Base-by-base conservation (phyloP, 1,284 basidiomycete genomes). In the Malassezia arunalokei region DNA sequence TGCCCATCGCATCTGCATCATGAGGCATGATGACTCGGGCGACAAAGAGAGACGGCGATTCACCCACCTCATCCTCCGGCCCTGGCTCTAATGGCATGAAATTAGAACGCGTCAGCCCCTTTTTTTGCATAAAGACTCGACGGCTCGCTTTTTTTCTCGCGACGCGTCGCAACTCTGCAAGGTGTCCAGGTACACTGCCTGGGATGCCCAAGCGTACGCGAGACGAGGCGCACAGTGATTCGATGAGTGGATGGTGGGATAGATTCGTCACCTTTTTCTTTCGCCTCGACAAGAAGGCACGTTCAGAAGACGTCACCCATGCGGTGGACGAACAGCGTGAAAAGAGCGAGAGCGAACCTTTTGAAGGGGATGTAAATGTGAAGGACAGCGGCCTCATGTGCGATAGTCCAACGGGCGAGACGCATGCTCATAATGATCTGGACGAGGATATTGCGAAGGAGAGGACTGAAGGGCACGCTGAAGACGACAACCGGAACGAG, bases 171-270 rank as follows among this genome's bases (percentile, higher is more conserved):
- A 31, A 24, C 20, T 24, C 17, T 35, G 35, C 33, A 17, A 32
- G 47, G 47, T 41, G 32, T 20, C 47, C 31, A 41, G 30, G 47
- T 17, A 15, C 40, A n/a, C 17, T 20, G 35, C 44, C 44, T 47
- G 44, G 44, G 33, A 47, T 47, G 44, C 44, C 44, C 17, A 47
- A 47, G 44, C 44, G 44, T 20, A 24, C n/a, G 27, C 32, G 35
- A 38, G 44, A 15, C 30, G 44, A 20, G 37, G 32, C 8, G 29
- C 32, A 37, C 35, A 9, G 24, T n/a, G 9, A 17, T 47, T 14
- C 12, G 12, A 14, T 37, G 24, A 37, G 29, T 8, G 32, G 33
- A n/a, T 47, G 44, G 44, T 47, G 44, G 44, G n/a, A 15, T 9
- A 32, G 44, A 32, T n/a, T 47, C 27, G 32, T 47, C 30, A 12